Evolutionary conservation across 1,284 basidiomycete genomes (phyloP).

Genomic region (Pholiota adiposa): DNA sequence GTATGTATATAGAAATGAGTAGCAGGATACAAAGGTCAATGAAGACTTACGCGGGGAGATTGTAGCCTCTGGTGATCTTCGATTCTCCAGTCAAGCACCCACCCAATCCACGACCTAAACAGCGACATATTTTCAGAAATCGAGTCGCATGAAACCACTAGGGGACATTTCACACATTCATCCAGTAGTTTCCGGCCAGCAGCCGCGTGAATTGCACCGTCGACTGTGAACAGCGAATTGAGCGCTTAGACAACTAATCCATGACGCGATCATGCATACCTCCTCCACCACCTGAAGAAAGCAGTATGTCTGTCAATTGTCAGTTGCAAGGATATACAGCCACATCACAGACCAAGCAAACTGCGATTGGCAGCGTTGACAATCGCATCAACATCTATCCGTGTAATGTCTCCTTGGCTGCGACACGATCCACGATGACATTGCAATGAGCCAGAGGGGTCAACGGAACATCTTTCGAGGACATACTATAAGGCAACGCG

Average conservation of each 20-base stretch:
- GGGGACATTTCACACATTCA: conserved; percentile 60
- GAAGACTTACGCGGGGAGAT: conserved; percentile 66
- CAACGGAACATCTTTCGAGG: not conserved
- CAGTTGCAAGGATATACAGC: not conserved
- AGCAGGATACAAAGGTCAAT: not conserved
- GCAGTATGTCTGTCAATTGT: not conserved
- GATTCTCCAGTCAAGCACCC: conserved; percentile 86
- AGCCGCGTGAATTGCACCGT: conserved; percentile 86
- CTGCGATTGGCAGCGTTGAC: conserved; percentile 88
- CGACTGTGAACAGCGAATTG: conserved; percentile 50
- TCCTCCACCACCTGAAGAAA: conserved; percentile 64
- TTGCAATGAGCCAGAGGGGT: not conserved
- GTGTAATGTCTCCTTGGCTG: conserved; percentile 82
- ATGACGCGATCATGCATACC: conserved; percentile 44
- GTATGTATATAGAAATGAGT: conserved; percentile 1
- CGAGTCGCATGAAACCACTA: not conserved
- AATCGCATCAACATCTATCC: conserved; percentile 74
- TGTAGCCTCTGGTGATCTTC: conserved; percentile 81
- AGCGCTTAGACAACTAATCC: not conserved
- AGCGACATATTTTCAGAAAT: not conserved
- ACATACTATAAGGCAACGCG: conserved; percentile 67
- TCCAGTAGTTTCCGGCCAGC: conserved; percentile 76
- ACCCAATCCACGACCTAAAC: conserved; percentile 62
- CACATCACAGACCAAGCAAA: conserved; percentile 59
- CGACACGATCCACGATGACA: not conserved